Conservation (phyloP, 345 rosid genomes). For the Aquilaria sinensis region DNA sequence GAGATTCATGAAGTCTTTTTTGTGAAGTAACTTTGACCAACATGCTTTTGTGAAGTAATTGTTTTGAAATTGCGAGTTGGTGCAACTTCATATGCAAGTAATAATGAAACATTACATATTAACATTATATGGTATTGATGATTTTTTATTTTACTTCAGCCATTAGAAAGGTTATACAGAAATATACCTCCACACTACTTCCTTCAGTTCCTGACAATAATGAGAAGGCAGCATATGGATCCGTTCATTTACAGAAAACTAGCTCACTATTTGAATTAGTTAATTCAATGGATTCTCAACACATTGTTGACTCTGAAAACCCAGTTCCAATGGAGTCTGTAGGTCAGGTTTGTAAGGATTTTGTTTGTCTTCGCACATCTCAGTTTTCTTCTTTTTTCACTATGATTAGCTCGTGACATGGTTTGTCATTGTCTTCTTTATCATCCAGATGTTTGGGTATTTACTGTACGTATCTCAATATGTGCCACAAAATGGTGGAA, state of each 20-base stretch:
- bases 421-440: neutral
- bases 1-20: no score
- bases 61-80: no score
- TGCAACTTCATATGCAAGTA: no score
- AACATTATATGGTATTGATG: constrained; percentile 8
- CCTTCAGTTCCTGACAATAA: constrained; percentile 43
- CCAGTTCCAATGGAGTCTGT: constrained; percentile 79
- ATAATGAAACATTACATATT: neutral
- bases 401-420: neutral
- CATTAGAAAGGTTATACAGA: constrained; percentile 51
- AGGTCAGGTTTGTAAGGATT: constrained; percentile 52
- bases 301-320: constrained; percentile 38
- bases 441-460: constrained; percentile 79
- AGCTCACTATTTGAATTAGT: constrained; percentile 47
- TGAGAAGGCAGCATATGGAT: constrained; percentile 51
- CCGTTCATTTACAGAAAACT: constrained; percentile 51
- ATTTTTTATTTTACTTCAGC: constrained; percentile 38
- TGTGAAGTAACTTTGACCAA: no score
- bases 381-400: neutral
- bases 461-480: constrained; percentile 59
- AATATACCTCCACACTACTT: constrained; percentile 34
- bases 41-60: no score
- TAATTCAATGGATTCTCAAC: constrained; percentile 29
- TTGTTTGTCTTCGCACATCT: constrained; percentile 2
- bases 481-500: constrained; percentile 34